Conservation (phyloP, 2,329 filamentous ascomycete genomes). For the Talaromyces sp. region DNA sequence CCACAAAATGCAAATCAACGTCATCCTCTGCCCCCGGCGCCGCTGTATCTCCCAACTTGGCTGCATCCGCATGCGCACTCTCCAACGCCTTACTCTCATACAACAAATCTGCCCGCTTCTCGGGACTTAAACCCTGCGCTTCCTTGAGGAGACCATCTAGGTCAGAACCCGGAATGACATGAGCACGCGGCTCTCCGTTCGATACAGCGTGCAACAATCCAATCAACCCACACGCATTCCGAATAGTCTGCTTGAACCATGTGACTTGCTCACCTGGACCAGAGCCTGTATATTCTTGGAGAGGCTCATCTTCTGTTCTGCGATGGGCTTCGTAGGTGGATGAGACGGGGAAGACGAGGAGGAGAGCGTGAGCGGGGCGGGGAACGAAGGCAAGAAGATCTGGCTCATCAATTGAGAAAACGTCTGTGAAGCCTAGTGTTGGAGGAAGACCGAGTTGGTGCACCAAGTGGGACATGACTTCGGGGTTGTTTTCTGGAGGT, state of each 20-base stretch:
- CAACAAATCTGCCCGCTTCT: conserved; percentile 70
- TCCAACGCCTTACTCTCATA: conserved; percentile 78
- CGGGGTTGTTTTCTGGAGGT: conserved; percentile 71
- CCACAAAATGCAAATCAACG: conserved; percentile 94
- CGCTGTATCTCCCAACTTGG: conserved; percentile 73
- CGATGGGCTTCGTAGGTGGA: conserved; percentile 77
- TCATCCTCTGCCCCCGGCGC: conserved; percentile 78
- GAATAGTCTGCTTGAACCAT: conserved; percentile 95
- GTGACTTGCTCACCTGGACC: conserved; percentile 75
- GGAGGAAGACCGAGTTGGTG: conserved; percentile 80
- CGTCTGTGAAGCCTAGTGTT: conserved; percentile 81
- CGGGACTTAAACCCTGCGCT: conserved; percentile 70
- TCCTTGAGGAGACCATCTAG: conserved; percentile 63
- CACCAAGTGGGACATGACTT: conserved; percentile 81
- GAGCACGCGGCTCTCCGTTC: conserved; percentile 71
- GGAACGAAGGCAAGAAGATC: conserved; percentile 85
- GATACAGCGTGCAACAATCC: conserved; percentile 79
- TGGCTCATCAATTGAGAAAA: conserved; percentile 86
- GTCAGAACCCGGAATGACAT: conserved; percentile 58
- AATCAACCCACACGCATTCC: conserved; percentile 90
- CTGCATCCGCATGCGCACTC: conserved; percentile 75
- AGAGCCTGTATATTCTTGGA: conserved; percentile 65
- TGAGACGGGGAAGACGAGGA: conserved; percentile 88
- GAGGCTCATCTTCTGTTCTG: conserved; percentile 68
- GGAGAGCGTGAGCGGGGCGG: conserved; percentile 81